Base-by-base conservation (phyloP, 176 grass and related monocot genomes). In the Elymus sibiricus region DNA sequence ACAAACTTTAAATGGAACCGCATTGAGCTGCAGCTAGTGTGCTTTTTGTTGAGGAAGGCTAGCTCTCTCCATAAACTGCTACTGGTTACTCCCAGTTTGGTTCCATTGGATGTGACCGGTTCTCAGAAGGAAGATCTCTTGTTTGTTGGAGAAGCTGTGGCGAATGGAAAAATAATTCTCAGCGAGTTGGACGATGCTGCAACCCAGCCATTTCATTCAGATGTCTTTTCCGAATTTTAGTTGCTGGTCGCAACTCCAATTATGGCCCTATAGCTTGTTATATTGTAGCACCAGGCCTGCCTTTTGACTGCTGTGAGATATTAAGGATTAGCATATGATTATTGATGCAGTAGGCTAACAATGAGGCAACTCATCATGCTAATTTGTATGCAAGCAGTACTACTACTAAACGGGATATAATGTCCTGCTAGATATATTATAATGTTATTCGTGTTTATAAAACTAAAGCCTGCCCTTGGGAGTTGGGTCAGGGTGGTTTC, bases 171-270 rank as follows among this genome's bases (percentile, higher is more conserved):
- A 42, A 17, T 80, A 64, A 29, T 80, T 64, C 25, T 80, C 78
- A 80, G 24, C 1, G 0, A 64, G 15, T 80, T 38, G 2, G 78
- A 31, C 16, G 60, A 80, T 43, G 59, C 14, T 79, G 78, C 24
- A 11, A 64, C 59, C 1, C 59, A 12, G 16, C 78, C 78, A 29
- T 80, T 80, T 80, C 78, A 80, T 64, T 80, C 78, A 7, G 59
- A 80, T 28, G 38, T 46, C 9, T 44, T 43, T 13, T 37, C 25
- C 1, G 16, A 80, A n/a, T 6, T 80, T 80, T 80, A 64, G 60
- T 13, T 80, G 59, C 59, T 7, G 6, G 59, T 7, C 59, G 44
- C 9, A 26, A 29, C 9, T 24, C 10, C 16, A 40, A 0, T 71
- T 71, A 70, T 70, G 21, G 2, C 68, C 31, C 31, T 35, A 11